Conservation (phyloP, 768 basidiomycete genomes). For the Hemileccinum impolitum region DNA sequence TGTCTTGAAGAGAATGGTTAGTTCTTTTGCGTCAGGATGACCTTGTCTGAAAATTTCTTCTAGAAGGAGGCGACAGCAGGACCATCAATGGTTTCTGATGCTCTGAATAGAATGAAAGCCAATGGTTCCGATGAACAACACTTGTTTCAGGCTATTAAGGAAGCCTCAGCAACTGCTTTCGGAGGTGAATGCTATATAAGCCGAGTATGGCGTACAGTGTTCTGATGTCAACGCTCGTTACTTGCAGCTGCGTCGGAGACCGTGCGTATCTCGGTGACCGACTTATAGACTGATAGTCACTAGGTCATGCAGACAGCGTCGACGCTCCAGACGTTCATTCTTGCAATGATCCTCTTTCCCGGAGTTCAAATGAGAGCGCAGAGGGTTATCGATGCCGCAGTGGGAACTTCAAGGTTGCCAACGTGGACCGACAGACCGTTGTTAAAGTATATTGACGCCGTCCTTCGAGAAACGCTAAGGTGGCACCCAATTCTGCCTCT, state of each 20-base stretch:
- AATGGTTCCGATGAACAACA: not conserved
- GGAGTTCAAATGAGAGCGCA: constrained; percentile 28
- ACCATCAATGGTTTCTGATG: constrained; percentile 16
- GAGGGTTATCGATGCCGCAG: constrained; percentile 25
- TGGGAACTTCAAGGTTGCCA: constrained; percentile 27
- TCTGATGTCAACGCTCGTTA: not conserved
- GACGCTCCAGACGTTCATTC: constrained; percentile 29
- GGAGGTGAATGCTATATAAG: constrained; percentile 10
- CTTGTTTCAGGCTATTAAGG: constrained; percentile 12
- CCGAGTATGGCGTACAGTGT: not conserved
- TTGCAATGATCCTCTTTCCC: constrained; percentile 34
- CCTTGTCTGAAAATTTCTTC: not conserved
- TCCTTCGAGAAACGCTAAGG: constrained; percentile 29
- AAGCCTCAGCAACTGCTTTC: constrained; percentile 19
- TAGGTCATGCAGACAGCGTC: constrained; percentile 19
- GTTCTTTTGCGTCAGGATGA: not conserved
- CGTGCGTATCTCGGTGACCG: constrained; percentile 1
- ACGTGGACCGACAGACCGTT: constrained; percentile 21
- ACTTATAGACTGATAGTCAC: not conserved
- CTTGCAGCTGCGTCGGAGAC: constrained; percentile 18
- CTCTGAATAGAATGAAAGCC: constrained; percentile 6
- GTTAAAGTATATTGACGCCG: constrained; percentile 26
- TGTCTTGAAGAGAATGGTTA: constrained; percentile 11
- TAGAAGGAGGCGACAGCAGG: constrained; percentile 13
- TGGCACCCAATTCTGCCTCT: constrained; percentile 24